Evolutionary conservation across 768 basidiomycete genomes (phyloP).

Genomic region (Xerocomellus amylosporus): DNA sequence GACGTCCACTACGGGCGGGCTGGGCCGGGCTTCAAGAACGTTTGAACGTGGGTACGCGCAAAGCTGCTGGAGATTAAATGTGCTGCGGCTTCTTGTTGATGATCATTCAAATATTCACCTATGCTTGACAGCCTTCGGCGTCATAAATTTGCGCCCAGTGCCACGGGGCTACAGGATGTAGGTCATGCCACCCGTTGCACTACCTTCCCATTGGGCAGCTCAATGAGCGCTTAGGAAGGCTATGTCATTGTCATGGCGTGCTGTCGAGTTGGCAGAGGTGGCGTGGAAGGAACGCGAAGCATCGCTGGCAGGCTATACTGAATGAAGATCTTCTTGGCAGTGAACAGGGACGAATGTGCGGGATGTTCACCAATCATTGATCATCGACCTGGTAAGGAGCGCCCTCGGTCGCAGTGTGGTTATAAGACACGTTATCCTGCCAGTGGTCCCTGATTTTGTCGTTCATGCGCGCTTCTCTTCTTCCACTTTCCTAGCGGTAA

Average conservation of each 20-base stretch:
- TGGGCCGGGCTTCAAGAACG: too few species aligned
- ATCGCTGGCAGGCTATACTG: background rate
- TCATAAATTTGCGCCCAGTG: too few species aligned
- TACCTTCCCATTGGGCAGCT: too few species aligned
- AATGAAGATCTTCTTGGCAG: conserved; percentile 3
- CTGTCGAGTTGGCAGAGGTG: background rate
- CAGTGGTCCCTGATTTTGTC: background rate
- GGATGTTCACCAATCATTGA: conserved; percentile 11
- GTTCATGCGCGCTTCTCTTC: background rate
- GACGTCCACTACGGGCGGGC: too few species aligned
- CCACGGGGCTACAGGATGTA: too few species aligned
- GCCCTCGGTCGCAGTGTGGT: conserved; percentile 4
- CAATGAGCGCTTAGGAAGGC: too few species aligned
- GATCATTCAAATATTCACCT: too few species aligned
- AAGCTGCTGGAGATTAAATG: too few species aligned
- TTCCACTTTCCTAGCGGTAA: background rate
- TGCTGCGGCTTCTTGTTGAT: too few species aligned
- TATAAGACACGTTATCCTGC: conserved; percentile 12
- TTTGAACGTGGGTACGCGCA: too few species aligned
- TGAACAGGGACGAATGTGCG: conserved; percentile 22
- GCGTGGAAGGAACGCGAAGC: background rate
- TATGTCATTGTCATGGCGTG: background rate
- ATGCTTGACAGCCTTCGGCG: too few species aligned
- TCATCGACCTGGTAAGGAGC: conserved; percentile 3
- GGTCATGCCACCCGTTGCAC: too few species aligned